These are phyloP conservation scores for Aureobasidium sp. DNA, from an alignment of 2,329 filamentous ascomycete genomes.

Conservation along the genomic window DNA sequence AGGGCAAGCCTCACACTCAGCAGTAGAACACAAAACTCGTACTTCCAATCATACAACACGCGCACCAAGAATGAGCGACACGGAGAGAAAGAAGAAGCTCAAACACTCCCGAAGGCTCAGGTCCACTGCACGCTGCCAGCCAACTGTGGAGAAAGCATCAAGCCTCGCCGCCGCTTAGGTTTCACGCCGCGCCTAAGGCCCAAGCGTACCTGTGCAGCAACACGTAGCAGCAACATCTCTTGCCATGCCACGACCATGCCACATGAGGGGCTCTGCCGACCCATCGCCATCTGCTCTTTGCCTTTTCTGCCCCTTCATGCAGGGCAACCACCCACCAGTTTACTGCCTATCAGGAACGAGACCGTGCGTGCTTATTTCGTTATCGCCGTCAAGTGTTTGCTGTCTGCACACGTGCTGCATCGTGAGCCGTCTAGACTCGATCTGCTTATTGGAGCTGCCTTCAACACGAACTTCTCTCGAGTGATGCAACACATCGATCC, in stretches of 20 bases:
- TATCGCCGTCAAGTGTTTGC: background rate
- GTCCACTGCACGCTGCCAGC: background rate
- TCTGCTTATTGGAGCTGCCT: background rate
- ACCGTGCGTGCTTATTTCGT: background rate
- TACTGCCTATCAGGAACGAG: background rate
- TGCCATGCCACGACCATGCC: conserved; percentile 2
- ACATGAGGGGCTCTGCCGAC: background rate
- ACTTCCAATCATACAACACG: conserved; percentile 8
- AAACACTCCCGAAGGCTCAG: background rate
- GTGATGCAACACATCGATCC: background rate
- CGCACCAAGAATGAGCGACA: conserved; percentile 8
- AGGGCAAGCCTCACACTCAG: conserved; percentile 8
- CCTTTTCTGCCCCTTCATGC: background rate
- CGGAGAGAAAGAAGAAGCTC: conserved; percentile 6
- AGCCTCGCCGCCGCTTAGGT: conserved; percentile 6
- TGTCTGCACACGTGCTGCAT: conserved; percentile 8
- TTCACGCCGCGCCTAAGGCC: background rate
- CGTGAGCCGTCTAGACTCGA: background rate
- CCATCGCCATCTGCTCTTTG: background rate
- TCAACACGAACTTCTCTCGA: background rate
- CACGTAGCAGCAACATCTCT: background rate
- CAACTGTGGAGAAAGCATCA: conserved; percentile 12
- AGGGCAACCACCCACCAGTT: background rate
- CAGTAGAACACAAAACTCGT: conserved; percentile 9
- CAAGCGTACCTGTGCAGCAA: background rate